Conservation (phyloP, 345 rosid genomes). For the Eucalyptus coolabah region DNA sequence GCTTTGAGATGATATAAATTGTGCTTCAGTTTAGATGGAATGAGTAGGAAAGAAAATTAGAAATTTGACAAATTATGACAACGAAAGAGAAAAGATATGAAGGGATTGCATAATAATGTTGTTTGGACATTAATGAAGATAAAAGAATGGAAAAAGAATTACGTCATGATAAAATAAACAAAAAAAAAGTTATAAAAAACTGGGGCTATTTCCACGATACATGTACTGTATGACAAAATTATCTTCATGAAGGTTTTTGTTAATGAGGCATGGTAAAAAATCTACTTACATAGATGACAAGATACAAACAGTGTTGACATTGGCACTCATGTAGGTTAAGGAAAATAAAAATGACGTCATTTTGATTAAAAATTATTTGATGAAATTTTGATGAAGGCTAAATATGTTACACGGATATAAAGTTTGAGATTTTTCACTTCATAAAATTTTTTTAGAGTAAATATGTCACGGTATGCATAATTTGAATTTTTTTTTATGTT, state of each 20-base stretch:
- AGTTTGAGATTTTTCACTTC: too few relatives aligned
- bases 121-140: not conserved
- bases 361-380: too few relatives aligned
- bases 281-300: too few relatives aligned
- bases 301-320: not conserved
- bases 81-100: not conserved
- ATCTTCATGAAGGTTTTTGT: not conserved
- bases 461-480: too few relatives aligned
- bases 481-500: too few relatives aligned
- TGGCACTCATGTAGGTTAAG: too few relatives aligned
- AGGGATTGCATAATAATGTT: not conserved
- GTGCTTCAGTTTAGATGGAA: not conserved
- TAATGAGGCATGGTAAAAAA: not conserved
- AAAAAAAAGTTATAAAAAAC: too few relatives aligned
- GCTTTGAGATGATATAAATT: not conserved
- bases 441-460: not conserved
- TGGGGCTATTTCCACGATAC: rapidly evolving
- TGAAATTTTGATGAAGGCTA: rapidly evolving
- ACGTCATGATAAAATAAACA: not conserved
- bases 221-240: not conserved
- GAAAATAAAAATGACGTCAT: rapidly evolving
- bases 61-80: too few relatives aligned
- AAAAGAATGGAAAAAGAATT: not conserved
- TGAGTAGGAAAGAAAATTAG: not conserved
- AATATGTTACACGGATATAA: rapidly evolving